A percentile compares a stretch with the other conserved stretches of the same genome.
phyloP scores from a whole-genome alignment of 805 yeast genomes.

The Monosporozyma aquatica region DNA sequence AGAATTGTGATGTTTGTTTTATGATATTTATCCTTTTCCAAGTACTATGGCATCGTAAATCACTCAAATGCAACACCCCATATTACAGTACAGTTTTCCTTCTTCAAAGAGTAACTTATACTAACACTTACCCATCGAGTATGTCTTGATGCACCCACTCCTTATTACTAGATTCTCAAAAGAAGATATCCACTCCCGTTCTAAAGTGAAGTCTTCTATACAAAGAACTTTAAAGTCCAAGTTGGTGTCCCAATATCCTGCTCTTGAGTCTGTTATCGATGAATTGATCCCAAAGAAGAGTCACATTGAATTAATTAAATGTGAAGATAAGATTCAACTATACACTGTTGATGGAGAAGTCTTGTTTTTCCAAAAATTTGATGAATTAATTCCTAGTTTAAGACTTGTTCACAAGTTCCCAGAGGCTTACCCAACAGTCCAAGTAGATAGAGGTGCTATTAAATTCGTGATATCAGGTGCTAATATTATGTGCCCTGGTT shows the following conservation, averaged over 20 bases:
- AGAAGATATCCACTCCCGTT: slow-evolving; percentile 82
- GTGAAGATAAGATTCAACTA: slow-evolving; percentile 81
- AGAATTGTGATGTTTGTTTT: not conserved
- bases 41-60: not conserved
- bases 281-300: slow-evolving; percentile 82
- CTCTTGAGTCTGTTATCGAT: slow-evolving; percentile 69
- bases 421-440: slow-evolving; percentile 70
- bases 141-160: not conserved
- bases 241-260: slow-evolving; percentile 63
- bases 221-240: slow-evolving; percentile 78
- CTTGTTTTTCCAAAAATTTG: slow-evolving; percentile 71
- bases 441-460: slow-evolving; percentile 93
- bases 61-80: too few relatives aligned
- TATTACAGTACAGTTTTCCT: too few relatives aligned
- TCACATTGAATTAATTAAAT: slow-evolving; percentile 68
- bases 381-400: slow-evolving; percentile 67
- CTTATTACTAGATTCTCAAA: slow-evolving; percentile 46
- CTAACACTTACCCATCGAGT: not conserved
- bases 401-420: slow-evolving; percentile 76
- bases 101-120: too few relatives aligned
- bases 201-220: slow-evolving; percentile 89
- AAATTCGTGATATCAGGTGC: slow-evolving; percentile 94
- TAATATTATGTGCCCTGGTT: slow-evolving; percentile 93
- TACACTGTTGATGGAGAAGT: slow-evolving; percentile 67
- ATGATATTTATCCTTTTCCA: too few relatives aligned